Percentiles rank a stretch among this genome's conserved stretches.
Evolutionary conservation across 768 basidiomycete genomes (phyloP).

Genomic region (Russula compacta): DNA sequence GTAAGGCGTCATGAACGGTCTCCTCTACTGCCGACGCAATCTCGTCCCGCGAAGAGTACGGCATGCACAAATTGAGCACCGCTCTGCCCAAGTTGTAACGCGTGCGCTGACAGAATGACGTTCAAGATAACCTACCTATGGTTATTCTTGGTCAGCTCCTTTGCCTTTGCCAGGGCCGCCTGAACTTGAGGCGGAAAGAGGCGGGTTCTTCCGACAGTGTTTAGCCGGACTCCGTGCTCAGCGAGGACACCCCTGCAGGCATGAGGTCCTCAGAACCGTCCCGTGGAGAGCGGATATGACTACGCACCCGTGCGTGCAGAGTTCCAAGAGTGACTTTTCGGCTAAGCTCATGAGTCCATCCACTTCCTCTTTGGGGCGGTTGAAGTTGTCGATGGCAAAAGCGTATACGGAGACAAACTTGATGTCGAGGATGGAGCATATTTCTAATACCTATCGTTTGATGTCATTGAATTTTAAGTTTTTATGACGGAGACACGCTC

Average conservation of each 20-base stretch:
- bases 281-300: neutral
- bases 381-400: conserved; percentile 98
- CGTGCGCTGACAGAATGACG: neutral
- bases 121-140: conserved; percentile 37
- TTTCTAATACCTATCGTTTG: conserved; percentile 62
- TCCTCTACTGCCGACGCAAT: conserved; percentile 70
- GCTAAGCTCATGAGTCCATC: conserved; percentile 81
- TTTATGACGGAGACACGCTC: neutral
- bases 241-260: conserved; percentile 66
- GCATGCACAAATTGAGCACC: conserved; percentile 86
- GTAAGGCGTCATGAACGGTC: conserved; percentile 36
- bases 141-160: conserved; percentile 68
- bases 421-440: conserved; percentile 74
- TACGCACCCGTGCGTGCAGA: conserved; percentile 75
- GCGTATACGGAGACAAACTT: conserved; percentile 89
- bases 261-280: neutral
- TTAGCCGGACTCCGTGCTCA: conserved; percentile 72
- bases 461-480: neutral
- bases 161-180: conserved; percentile 57
- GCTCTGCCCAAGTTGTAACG: conserved; percentile 39
- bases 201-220: conserved; percentile 65
- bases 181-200: conserved; percentile 77
- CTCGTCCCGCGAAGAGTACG: conserved; percentile 88
- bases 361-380: conserved; percentile 77
- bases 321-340: conserved; percentile 64